A percentile compares a stretch with the other conserved stretches of the same genome.
phyloP scores from a whole-genome alignment of 2,329 filamentous ascomycete genomes.

The Alternaria sp. region DNA sequence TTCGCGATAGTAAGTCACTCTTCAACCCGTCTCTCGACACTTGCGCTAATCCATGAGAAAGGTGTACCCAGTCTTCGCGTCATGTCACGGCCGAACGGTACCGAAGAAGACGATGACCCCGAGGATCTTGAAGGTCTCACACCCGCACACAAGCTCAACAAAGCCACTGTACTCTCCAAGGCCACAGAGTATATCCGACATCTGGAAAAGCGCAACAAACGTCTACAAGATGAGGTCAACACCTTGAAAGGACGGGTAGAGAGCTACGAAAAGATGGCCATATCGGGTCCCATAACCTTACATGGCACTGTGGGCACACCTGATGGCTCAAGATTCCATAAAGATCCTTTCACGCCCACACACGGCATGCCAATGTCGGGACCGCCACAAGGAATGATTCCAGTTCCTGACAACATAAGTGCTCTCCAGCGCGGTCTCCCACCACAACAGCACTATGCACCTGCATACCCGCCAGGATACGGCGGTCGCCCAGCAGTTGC shows the following conservation, averaged over 20 bases:
- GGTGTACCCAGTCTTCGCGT: conserved; percentile 84
- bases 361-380: conserved; percentile 39
- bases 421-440: conserved; percentile 50
- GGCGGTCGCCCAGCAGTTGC: conserved; percentile 35
- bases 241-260: conserved; percentile 78
- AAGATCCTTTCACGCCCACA: conserved; percentile 46
- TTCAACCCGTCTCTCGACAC: background rate
- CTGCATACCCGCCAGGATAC: conserved; percentile 45
- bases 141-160: conserved; percentile 93
- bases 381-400: conserved; percentile 53
- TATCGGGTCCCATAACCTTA: conserved; percentile 53
- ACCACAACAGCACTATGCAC: conserved; percentile 49
- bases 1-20: conserved; percentile 72
- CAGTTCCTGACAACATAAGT: conserved; percentile 53
- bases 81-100: conserved; percentile 68
- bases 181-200: conserved; percentile 96
- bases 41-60: conserved; percentile 8
- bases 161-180: conserved; percentile 95
- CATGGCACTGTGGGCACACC: conserved; percentile 43
- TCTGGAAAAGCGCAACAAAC: conserved; percentile 87
- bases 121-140: conserved; percentile 73
- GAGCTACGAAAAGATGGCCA: conserved; percentile 75
- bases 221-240: conserved; percentile 81
- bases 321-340: conserved; percentile 47
- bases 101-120: conserved; percentile 81